phyloP scores from a whole-genome alignment of 78 protist species.

The Dictyostelium firmibasis region DNA sequence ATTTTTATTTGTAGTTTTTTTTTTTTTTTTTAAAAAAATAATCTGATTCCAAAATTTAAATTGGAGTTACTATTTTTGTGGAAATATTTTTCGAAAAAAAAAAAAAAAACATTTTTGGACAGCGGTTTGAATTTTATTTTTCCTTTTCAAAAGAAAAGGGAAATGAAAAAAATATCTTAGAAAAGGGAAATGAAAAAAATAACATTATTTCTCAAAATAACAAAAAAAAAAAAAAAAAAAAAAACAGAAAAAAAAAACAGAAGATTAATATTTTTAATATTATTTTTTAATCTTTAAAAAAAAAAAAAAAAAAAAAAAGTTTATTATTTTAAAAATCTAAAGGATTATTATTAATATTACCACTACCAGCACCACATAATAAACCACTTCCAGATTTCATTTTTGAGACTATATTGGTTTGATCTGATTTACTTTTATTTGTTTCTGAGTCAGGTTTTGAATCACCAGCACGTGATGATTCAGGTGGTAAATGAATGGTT shows the following conservation, averaged over 20 bases:
- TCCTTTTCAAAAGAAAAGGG: too few relatives aligned
- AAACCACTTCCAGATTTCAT: constrained; percentile 76
- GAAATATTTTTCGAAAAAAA: too few relatives aligned
- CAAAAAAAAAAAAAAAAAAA: not conserved
- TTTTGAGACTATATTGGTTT: constrained; percentile 27
- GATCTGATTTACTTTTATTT: not conserved
- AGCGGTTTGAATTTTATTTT: too few relatives aligned
- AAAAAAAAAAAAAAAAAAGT: not conserved
- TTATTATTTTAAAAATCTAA: constrained; percentile 15
- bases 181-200: too few relatives aligned
- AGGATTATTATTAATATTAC: not conserved
- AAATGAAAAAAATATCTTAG: too few relatives aligned
- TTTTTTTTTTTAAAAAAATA: not conserved
- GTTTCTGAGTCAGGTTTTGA: not conserved
- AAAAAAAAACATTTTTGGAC: too few relatives aligned
- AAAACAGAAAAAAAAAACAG: not conserved
- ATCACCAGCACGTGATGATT: constrained; percentile 52
- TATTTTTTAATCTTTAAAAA: too few relatives aligned
- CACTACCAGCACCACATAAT: constrained; percentile 11
- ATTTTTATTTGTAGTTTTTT: not conserved
- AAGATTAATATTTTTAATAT: not conserved
- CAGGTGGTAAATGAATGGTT: constrained; percentile 76
- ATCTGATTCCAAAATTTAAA: too few relatives aligned
- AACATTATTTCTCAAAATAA: too few relatives aligned
- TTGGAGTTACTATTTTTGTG: too few relatives aligned